Evolutionary conservation across 148 eudicot species (phyloP).

Genomic region (Fagopyrum tataricum): DNA sequence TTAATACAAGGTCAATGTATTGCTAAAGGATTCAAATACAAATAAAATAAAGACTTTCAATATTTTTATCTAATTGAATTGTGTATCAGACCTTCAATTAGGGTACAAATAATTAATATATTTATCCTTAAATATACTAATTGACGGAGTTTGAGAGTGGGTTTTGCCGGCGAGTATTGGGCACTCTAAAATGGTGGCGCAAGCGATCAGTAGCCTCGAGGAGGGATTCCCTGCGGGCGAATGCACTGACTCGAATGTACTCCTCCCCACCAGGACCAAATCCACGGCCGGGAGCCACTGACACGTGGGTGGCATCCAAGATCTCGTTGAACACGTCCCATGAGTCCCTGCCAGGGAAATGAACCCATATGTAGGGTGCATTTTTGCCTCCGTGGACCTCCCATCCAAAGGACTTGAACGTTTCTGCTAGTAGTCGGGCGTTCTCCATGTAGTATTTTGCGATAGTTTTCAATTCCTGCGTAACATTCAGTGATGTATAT

Average conservation of each 20-base stretch:
- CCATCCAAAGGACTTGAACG: constrained; percentile 47
- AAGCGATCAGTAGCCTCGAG: constrained; percentile 63
- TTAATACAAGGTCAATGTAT: no score
- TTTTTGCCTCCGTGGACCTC: constrained; percentile 63
- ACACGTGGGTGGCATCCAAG: constrained; percentile 58
- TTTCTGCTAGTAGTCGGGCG: constrained; percentile 43
- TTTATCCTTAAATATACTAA: not conserved
- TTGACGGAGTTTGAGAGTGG: not conserved
- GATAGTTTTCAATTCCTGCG: constrained; percentile 38
- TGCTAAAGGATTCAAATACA: no score
- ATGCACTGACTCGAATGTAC: constrained; percentile 64
- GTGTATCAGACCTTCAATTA: no score
- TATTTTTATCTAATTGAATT: no score
- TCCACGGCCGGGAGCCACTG: constrained; percentile 67
- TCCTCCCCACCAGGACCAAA: constrained; percentile 70
- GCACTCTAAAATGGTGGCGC: constrained; percentile 25
- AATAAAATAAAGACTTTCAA: no score
- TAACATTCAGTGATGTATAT: not conserved
- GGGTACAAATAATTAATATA: no score
- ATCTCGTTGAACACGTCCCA: constrained; percentile 74
- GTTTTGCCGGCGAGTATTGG: not conserved
- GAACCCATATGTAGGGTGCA: constrained; percentile 82
- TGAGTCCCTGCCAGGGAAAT: constrained; percentile 71
- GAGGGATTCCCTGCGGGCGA: constrained; percentile 46
- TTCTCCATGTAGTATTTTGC: constrained; percentile 66